phyloP scores from a whole-genome alignment of 768 basidiomycete species.

The Dentipellis fragilis region DNA sequence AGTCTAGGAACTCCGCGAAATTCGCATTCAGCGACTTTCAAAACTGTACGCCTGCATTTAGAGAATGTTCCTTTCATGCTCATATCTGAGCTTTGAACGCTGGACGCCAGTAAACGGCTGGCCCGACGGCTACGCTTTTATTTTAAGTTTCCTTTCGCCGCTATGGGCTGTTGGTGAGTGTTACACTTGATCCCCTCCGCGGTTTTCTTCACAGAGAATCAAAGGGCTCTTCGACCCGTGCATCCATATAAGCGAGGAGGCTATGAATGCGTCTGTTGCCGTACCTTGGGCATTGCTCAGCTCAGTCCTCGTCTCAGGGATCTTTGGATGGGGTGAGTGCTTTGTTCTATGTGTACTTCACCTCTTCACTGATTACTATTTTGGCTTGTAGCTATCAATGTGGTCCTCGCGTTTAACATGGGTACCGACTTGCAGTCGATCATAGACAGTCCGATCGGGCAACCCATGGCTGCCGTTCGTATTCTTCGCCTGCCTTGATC shows the following conservation, averaged over 20 bases:
- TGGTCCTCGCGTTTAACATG: slow-evolving; percentile 14
- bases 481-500: not conserved
- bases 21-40: slow-evolving; percentile 56
- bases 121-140: slow-evolving; percentile 39
- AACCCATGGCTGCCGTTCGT: slow-evolving; percentile 21
- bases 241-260: slow-evolving; percentile 56
- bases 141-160: slow-evolving; percentile 40
- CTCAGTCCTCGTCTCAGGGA: slow-evolving; percentile 37
- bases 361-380: slow-evolving; percentile 10
- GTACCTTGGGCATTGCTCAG: slow-evolving; percentile 54
- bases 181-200: not conserved
- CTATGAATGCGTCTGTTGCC: slow-evolving; percentile 46
- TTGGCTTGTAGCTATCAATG: slow-evolving; percentile 15
- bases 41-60: slow-evolving; percentile 33
- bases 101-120: not conserved
- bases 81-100: not conserved
- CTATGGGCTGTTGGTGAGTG: slow-evolving; percentile 35
- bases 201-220: not conserved
- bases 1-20: slow-evolving; percentile 46
- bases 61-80: not conserved
- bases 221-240: slow-evolving; percentile 31
- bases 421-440: slow-evolving; percentile 36
- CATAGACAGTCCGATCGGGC: slow-evolving; percentile 16
- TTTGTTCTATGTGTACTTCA: not conserved
- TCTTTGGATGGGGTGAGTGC: slow-evolving; percentile 44